phyloP scores from a whole-genome alignment of 2,329 filamentous ascomycete species.

The Davidsoniella neocaledoniae region DNA sequence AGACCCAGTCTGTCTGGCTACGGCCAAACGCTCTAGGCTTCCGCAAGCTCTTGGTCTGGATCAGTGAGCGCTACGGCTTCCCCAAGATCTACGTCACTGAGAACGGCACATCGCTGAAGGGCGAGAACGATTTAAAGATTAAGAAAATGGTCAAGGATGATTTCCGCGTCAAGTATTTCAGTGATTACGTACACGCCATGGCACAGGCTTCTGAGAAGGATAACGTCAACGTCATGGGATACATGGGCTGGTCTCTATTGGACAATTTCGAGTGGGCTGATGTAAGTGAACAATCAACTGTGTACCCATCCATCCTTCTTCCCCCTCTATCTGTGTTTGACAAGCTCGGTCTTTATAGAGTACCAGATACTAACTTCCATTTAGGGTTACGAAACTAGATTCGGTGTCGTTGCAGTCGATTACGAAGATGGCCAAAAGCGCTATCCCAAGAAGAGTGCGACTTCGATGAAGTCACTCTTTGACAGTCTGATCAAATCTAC shows the following conservation, averaged over 20 bases:
- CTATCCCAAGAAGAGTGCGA: slow-evolving; percentile 70
- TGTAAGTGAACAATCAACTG: slow-evolving; percentile 11
- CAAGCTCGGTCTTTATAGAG: slow-evolving; percentile 72
- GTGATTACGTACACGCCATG: slow-evolving; percentile 60
- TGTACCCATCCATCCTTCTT: slow-evolving; percentile 23
- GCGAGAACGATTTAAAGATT: slow-evolving; percentile 57
- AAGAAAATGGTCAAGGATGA: slow-evolving; percentile 64
- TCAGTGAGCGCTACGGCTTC: slow-evolving; percentile 57
- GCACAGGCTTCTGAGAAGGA: slow-evolving; percentile 54
- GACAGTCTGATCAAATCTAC: slow-evolving; percentile 39
- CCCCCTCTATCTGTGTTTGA: slow-evolving; percentile 52
- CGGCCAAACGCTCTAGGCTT: slow-evolving; percentile 61
- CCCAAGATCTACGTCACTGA: slow-evolving; percentile 79
- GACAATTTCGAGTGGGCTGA: slow-evolving; percentile 93
- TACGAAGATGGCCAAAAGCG: slow-evolving; percentile 66
- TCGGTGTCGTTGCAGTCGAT: slow-evolving; percentile 72
- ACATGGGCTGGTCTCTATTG: slow-evolving; percentile 77
- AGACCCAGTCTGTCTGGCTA: slow-evolving; percentile 72
- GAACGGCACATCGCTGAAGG: slow-evolving; percentile 72
- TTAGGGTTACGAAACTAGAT: slow-evolving; percentile 58
- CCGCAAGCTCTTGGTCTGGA: slow-evolving; percentile 59
- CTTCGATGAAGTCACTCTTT: slow-evolving; percentile 53
- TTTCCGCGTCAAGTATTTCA: slow-evolving; percentile 66
- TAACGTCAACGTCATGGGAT: slow-evolving; percentile 62
- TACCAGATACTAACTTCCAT: slow-evolving; percentile 18